These are phyloP conservation scores for Dictyophora rubrovolvata DNA, from an alignment of 768 basidiomycete species.

Conservation along the genomic window DNA sequence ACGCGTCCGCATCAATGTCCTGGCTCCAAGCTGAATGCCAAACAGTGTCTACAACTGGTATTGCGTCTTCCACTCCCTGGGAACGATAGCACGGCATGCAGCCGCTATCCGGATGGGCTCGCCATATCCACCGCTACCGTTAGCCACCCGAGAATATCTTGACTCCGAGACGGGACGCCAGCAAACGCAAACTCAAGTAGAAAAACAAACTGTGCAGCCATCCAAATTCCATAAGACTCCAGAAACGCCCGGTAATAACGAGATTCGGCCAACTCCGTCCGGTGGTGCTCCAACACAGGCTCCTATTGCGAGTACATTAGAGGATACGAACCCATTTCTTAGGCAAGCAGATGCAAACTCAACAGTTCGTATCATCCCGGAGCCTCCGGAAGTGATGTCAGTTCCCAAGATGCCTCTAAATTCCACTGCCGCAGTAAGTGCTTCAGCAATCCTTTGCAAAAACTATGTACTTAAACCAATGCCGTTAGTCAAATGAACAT, in stretches of 20 bases:
- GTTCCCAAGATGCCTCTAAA: neutral
- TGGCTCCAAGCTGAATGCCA: constrained; percentile 21
- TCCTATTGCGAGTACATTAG: too few relatives aligned
- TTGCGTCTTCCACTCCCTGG: constrained; percentile 50
- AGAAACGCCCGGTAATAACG: neutral
- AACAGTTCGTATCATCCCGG: too few relatives aligned
- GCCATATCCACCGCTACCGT: neutral
- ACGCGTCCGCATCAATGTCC: too few relatives aligned
- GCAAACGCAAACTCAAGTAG: neutral
- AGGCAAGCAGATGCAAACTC: too few relatives aligned
- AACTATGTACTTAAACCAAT: constrained; percentile 13
- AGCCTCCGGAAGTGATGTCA: too few relatives aligned
- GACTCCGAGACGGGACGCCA: neutral
- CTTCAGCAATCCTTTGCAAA: neutral
- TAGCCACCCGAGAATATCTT: constrained; percentile 1
- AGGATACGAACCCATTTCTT: too few relatives aligned
- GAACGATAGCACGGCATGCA: constrained; percentile 54
- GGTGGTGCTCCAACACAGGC: too few relatives aligned
- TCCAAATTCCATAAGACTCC: constrained; percentile 17
- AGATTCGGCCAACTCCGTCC: too few relatives aligned
- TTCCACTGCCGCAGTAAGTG: neutral
- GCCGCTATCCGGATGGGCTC: constrained; percentile 44
- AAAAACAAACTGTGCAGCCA: neutral
- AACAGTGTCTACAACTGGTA: constrained; percentile 63
- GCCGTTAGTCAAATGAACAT: neutral